Percentiles rank a stretch among this genome's conserved stretches.
Conservation (phyloP, 257 asterid species). For the Sherardia arvensis region DNA sequence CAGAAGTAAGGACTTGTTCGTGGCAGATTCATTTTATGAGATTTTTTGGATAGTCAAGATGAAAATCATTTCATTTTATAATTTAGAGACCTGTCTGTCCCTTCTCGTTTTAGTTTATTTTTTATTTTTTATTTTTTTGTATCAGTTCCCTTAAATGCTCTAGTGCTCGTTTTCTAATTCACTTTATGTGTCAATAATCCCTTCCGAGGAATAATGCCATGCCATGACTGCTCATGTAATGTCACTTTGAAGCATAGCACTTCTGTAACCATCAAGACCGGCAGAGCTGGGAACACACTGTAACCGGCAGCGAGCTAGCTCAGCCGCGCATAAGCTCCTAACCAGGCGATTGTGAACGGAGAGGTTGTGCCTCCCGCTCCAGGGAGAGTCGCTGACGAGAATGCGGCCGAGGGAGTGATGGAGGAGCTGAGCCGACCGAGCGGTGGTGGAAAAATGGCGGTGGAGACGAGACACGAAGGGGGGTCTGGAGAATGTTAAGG, state of each 20-base stretch:
- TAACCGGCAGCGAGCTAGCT: slow-evolving; percentile 19
- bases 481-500: slow-evolving; percentile 36
- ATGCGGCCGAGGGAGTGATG: slow-evolving; percentile 28
- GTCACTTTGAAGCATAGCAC: background rate
- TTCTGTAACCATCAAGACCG: too few relatives aligned
- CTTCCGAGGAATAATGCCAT: slow-evolving; percentile 4
- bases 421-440: slow-evolving; percentile 32
- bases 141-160: slow-evolving; percentile 4
- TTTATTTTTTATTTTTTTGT: too few relatives aligned
- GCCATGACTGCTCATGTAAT: slow-evolving; percentile 4
- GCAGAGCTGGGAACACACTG: slow-evolving; percentile 43
- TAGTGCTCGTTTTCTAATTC: slow-evolving; percentile 7
- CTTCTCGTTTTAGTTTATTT: slow-evolving; percentile 12
- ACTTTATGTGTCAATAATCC: slow-evolving; percentile 9
- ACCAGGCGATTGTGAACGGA: slow-evolving; percentile 22
- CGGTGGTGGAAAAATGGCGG: slow-evolving; percentile 36
- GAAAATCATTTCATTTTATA: too few relatives aligned
- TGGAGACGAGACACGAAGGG: slow-evolving; percentile 40
- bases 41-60: too few relatives aligned
- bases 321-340: slow-evolving; percentile 20
- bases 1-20: too few relatives aligned
- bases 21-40: too few relatives aligned
- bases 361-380: slow-evolving; percentile 17
- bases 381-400: slow-evolving; percentile 1
- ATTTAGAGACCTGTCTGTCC: slow-evolving; percentile 12